Base-by-base conservation (phyloP, 352 stramenopile species). In the Aphanomyces astaci region DNA sequence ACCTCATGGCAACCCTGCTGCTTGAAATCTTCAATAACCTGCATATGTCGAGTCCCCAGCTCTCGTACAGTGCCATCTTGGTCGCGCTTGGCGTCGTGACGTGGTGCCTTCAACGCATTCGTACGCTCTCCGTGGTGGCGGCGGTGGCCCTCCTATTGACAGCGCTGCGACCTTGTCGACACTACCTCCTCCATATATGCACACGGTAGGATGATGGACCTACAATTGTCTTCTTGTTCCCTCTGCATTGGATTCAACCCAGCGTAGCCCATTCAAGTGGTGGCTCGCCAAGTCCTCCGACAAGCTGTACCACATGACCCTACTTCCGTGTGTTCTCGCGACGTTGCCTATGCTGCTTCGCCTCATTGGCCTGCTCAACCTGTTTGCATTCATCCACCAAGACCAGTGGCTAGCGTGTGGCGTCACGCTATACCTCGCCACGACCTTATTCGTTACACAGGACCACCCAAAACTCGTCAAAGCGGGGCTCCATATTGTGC, bases 311-410 rank as follows among this genome's bases (percentile, higher is more conserved):
- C 7, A 32, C 25, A 19, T 59, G 19, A 13, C 51, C 17, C 51
- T 59, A 9, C 13, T 59, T 28, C 51, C 51, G 7, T 59, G 51
- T 25, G 15, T 59, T 9, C 51, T 59, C 5, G 7, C 27, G 30
- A 10, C 13, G 9, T 22, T 59, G 51, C 51, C 51, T 0, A 59
- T 36, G 51, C 19, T 59, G 51, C 24, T 59, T 17, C 25, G 30
- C 25, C 9, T 59, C 22, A 17, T 59, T 28, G 51, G 51, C 0
- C 51, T 59, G 22, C 15, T n/a, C 51, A 59, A 59, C 30, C 27
- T 59, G 19, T 59, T 59, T 36, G 32, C 19, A 10, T 59, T 59
- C 30, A 32, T 59, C 4, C 51, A 59, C 51, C n/a, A 59, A 39
- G 51, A 59, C 51, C 22, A 24, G 11, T 30, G 7, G 5, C 27